Percentiles rank a stretch among this genome's conserved stretches.
These are phyloP conservation scores for Colletotrichum tropicale DNA, from an alignment of 2,329 filamentous ascomycete species.

Conservation along the genomic window DNA sequence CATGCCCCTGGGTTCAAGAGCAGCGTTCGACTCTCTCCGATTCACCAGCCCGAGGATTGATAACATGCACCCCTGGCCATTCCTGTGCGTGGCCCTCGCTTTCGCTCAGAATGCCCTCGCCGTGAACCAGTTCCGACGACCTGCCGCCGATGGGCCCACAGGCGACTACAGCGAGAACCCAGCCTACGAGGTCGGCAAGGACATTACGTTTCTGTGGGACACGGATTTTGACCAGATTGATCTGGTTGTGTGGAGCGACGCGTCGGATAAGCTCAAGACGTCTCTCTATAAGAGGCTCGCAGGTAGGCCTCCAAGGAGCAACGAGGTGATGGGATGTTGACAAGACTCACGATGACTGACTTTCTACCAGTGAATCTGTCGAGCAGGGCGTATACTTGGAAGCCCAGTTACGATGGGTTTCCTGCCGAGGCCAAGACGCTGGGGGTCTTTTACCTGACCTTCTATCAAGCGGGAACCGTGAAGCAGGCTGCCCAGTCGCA, in stretches of 20 bases:
- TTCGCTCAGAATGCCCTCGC: neutral
- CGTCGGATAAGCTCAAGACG: neutral
- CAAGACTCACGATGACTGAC: neutral
- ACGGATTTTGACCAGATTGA: neutral
- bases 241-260: neutral
- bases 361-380: neutral
- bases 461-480: neutral
- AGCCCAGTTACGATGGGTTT: neutral
- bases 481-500: neutral
- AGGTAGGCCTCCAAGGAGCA: neutral
- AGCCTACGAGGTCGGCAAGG: neutral
- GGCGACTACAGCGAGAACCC: neutral
- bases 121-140: neutral
- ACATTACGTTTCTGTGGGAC: neutral
- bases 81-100: neutral
- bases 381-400: neutral
- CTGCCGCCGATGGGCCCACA: neutral
- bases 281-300: neutral
- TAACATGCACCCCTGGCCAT: neutral
- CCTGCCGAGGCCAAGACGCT: neutral
- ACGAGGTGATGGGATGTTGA: neutral
- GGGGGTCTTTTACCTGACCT: neutral
- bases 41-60: neutral
- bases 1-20: accelerated
- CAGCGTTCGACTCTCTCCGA: neutral